Base-by-base conservation (phyloP, 2,329 filamentous ascomycete genomes). In the Alternaria alternata region DNA sequence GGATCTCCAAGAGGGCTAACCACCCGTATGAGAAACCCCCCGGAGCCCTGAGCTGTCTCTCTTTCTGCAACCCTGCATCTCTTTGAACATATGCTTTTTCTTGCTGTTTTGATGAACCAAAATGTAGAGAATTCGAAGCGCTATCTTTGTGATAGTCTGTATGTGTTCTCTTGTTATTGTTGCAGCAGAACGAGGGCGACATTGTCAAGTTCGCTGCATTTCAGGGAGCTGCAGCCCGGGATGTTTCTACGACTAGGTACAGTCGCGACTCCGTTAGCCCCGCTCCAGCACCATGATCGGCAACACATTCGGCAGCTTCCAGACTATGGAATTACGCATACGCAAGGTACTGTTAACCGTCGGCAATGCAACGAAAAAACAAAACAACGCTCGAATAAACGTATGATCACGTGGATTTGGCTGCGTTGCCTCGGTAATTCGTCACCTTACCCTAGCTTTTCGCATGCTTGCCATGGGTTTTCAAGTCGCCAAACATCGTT, bases 401-500 rank as follows among this genome's bases (percentile, higher is more conserved):
- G 32, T 41, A 26, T 5, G 24, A 16, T 36, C 26, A 51, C 28
- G 38, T 43, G 30, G 4, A 22, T n/a, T 26, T 20, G 11, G 9
- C 28, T 16, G 32, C 22, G 24, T 54, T 52, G 56, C 51, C 43
- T 54, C 56, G 43, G 56, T 38, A 38, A 20, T 34, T 5, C 18
- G 34, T 28, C 28, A 22, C 28, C 20, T 38, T 52, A 42, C 56
- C 47, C 49, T 43, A 52, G 52, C 22, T 54, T 51, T 43, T 44
- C 28, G 9, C 42, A 39, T 30, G 32, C 51, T 20, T 22, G 1
- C 9, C n/a, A 42, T 32, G 38, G 24, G n/a, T 32, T 32, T 59
- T 47, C 24, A 16, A 9, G 34, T 52, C 20, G 28, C 22, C 42
- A 52, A 22, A 39, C 44, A 26, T 46, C 28, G 36, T 47, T 22